A percentile compares a stretch with the other conserved stretches of the same genome.
These are phyloP conservation scores for Phytophthora quininea DNA, from an alignment of 352 stramenopile species.

Conservation along the genomic window DNA sequence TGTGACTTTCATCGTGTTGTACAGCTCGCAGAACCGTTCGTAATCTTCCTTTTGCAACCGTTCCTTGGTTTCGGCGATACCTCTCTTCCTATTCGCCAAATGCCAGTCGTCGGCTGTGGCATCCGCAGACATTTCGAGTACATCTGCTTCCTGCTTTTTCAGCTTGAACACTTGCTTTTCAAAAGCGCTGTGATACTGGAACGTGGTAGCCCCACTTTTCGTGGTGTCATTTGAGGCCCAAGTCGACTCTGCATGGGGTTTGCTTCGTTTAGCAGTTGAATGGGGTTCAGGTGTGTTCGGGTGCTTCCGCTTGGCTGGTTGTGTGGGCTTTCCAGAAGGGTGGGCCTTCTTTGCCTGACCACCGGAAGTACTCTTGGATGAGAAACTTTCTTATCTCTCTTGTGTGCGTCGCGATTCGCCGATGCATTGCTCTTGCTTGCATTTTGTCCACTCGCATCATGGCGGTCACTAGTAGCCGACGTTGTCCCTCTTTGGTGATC, in stretches of 20 bases:
- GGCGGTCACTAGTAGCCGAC: too few relatives aligned
- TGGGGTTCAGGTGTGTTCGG: too few relatives aligned
- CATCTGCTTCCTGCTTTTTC: slow-evolving; percentile 27
- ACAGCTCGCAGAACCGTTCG: slow-evolving; percentile 23
- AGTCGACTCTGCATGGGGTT: too few relatives aligned
- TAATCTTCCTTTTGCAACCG: slow-evolving; percentile 15
- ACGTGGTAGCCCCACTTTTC: too few relatives aligned
- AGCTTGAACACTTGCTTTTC: slow-evolving; percentile 27
- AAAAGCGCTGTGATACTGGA: slow-evolving; percentile 7
- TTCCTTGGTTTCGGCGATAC: slow-evolving; percentile 8
- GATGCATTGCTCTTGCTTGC: neutral
- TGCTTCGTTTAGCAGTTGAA: too few relatives aligned
- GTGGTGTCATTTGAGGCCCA: too few relatives aligned
- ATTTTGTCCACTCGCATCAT: neutral
- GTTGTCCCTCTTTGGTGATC: too few relatives aligned
- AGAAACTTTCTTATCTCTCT: neutral
- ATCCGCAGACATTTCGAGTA: neutral
- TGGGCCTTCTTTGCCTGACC: too few relatives aligned
- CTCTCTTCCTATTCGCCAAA: slow-evolving; percentile 5
- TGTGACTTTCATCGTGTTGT: slow-evolving; percentile 8
- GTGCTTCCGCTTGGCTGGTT: too few relatives aligned
- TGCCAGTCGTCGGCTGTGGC: too few relatives aligned
- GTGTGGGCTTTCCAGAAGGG: too few relatives aligned
- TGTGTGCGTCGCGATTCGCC: neutral
- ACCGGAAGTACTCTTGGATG: neutral